A percentile compares a stretch with the other conserved stretches of the same genome.
phyloP scores from a whole-genome alignment of 257 asterid species.

The Salvia splendens region DNA sequence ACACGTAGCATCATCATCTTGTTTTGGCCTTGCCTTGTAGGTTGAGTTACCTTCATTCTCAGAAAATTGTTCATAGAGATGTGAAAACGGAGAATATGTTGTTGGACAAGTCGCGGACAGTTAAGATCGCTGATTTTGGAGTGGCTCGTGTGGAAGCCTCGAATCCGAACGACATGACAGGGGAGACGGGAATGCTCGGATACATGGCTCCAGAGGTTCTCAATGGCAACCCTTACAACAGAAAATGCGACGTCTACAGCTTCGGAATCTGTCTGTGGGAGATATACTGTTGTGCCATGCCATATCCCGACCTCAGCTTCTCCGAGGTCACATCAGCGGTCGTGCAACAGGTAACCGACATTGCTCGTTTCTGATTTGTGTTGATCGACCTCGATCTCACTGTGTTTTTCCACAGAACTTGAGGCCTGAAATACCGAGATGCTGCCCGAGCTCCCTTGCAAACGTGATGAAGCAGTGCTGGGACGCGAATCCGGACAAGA shows the following conservation, averaged over 20 bases:
- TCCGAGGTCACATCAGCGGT: slow-evolving; percentile 61
- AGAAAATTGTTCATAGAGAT: too few species aligned
- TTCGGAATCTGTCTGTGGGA: slow-evolving; percentile 90
- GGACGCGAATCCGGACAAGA: slow-evolving; percentile 85
- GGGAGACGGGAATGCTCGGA: slow-evolving; percentile 72
- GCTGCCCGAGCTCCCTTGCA: slow-evolving; percentile 32
- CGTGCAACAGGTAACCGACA: slow-evolving; percentile 66
- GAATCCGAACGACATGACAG: too few species aligned
- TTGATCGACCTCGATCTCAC: not conserved
- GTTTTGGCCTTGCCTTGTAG: slow-evolving; percentile 40
- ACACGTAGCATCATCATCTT: slow-evolving; percentile 8
- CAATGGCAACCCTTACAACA: slow-evolving; percentile 70
- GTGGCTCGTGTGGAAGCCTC: too few species aligned
- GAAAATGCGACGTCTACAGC: slow-evolving; percentile 87
- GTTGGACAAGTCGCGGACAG: too few species aligned
- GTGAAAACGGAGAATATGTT: too few species aligned
- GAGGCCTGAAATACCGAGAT: slow-evolving; percentile 87
- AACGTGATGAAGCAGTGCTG: slow-evolving; percentile 85
- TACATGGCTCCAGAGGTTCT: slow-evolving; percentile 97
- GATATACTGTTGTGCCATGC: slow-evolving; percentile 91
- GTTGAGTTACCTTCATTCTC: not conserved
- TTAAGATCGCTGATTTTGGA: too few species aligned
- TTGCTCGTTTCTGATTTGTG: too few species aligned
- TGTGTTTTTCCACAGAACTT: slow-evolving; percentile 48
- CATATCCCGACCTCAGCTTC: slow-evolving; percentile 65